Percentiles rank a stretch among this genome's conserved stretches.
Conservation (phyloP, 2,329 filamentous ascomycete genomes). For the Eutypella sp. region DNA sequence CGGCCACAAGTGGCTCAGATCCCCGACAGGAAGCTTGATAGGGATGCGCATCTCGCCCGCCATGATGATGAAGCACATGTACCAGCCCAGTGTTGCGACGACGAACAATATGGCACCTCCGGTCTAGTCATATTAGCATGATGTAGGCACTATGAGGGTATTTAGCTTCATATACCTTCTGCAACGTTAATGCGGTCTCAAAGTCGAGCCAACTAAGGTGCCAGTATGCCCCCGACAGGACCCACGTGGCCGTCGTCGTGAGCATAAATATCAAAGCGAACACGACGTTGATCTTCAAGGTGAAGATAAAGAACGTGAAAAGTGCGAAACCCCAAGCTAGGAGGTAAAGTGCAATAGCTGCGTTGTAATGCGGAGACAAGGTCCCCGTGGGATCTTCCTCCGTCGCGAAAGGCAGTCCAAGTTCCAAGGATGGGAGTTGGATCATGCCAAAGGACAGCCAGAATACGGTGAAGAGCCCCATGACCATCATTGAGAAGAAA, state of each 20-base stretch:
- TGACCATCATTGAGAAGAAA: conserved; percentile 5
- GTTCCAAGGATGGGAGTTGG: neutral
- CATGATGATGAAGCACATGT: conserved; percentile 46
- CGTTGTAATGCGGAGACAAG: conserved; percentile 2
- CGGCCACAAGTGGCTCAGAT: conserved; percentile 42
- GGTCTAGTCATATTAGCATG: conserved; percentile 16
- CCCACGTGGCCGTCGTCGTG: conserved; percentile 1
- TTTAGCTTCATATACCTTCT: too few relatives aligned
- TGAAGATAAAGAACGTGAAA: conserved; percentile 5
- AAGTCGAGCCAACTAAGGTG: conserved; percentile 22
- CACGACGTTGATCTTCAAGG: conserved; percentile 2
- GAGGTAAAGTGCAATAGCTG: conserved; percentile 2
- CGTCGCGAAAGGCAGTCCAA: neutral
- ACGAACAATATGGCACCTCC: conserved; percentile 35
- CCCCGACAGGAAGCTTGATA: conserved; percentile 39
- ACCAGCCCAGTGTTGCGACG: conserved; percentile 41
- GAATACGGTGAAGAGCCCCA: conserved; percentile 4
- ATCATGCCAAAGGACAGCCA: conserved; percentile 4
- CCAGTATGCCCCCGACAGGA: conserved; percentile 1
- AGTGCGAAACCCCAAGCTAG: conserved; percentile 3
- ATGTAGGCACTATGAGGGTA: neutral
- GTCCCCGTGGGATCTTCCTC: conserved; percentile 1
- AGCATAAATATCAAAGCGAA: conserved; percentile 2
- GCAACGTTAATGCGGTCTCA: conserved; percentile 32
- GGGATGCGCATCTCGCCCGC: conserved; percentile 42